These are phyloP conservation scores for Lasiosphaeriaceae sp. DNA, from an alignment of 495 filamentous ascomycete species.

Conservation along the genomic window DNA sequence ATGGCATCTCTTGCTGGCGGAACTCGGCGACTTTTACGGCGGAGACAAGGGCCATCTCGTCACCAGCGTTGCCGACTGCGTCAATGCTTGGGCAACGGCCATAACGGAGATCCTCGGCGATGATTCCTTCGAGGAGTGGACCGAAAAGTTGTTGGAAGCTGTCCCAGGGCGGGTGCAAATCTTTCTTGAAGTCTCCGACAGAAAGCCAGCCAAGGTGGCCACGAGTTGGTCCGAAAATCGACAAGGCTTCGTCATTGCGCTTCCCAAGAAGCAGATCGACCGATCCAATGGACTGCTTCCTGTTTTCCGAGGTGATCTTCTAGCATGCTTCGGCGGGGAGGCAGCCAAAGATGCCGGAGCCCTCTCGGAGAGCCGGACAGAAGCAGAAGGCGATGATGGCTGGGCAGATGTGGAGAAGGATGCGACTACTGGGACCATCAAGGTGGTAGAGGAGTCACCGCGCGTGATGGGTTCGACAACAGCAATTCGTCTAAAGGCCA, in stretches of 20 bases:
- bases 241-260: constrained; percentile 24
- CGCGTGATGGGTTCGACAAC: neutral
- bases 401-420: constrained; percentile 32
- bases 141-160: constrained; percentile 25
- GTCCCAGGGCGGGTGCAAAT: constrained; percentile 17
- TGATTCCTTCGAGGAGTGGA: constrained; percentile 26
- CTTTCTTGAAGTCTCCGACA: constrained; percentile 25
- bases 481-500: constrained; percentile 6
- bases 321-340: constrained; percentile 24
- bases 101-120: constrained; percentile 34
- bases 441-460: constrained; percentile 12
- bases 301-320: constrained; percentile 23
- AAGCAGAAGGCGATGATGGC: constrained; percentile 19
- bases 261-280: constrained; percentile 25
- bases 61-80: constrained; percentile 18
- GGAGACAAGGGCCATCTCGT: constrained; percentile 29
- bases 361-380: too few species aligned
- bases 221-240: constrained; percentile 25
- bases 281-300: constrained; percentile 24
- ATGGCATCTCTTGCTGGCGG: constrained; percentile 30
- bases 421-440: constrained; percentile 17
- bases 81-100: constrained; percentile 23
- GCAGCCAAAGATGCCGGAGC: constrained; percentile 1
- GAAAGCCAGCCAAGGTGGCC: neutral
- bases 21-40: constrained; percentile 26